phyloP scores from a whole-genome alignment of 1,139 yeast genomes.

The Yamadazyma atmosphaerica region DNA sequence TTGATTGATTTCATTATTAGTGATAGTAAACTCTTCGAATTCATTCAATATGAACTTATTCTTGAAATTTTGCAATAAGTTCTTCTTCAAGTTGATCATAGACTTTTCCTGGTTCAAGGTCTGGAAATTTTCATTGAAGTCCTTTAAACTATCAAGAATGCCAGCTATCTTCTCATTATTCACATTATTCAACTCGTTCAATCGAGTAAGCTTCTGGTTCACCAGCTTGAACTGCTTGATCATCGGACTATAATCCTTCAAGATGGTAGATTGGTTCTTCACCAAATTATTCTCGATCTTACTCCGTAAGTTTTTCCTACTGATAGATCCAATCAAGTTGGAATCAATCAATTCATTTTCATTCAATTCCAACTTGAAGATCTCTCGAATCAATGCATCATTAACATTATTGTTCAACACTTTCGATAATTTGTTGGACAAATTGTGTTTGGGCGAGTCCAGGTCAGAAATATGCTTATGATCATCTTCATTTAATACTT shows the following conservation, averaged over 20 bases:
- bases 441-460: constrained; percentile 17
- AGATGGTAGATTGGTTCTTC: constrained; percentile 54
- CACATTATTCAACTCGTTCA: constrained; percentile 33
- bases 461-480: constrained; percentile 3
- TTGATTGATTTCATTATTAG: constrained; percentile 42
- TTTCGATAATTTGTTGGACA: constrained; percentile 50
- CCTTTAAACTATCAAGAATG: constrained; percentile 18
- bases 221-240: constrained; percentile 48
- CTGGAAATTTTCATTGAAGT: constrained; percentile 37
- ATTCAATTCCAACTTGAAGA: constrained; percentile 39
- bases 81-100: constrained; percentile 50
- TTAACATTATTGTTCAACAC: constrained; percentile 50
- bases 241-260: constrained; percentile 64
- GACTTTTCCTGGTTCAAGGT: constrained; percentile 43
- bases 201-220: constrained; percentile 35
- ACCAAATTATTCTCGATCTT: constrained; percentile 72
- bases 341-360: constrained; percentile 46
- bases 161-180: constrained; percentile 40
- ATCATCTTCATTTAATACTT: constrained; percentile 16
- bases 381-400: constrained; percentile 49
- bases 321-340: constrained; percentile 55
- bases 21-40: constrained; percentile 62
- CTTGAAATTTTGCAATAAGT: constrained; percentile 57
- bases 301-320: constrained; percentile 62
- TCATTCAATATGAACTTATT: constrained; percentile 68